These are phyloP conservation scores for Claviceps lovelessii DNA, from an alignment of 2,329 filamentous ascomycete species.

Conservation along the genomic window DNA sequence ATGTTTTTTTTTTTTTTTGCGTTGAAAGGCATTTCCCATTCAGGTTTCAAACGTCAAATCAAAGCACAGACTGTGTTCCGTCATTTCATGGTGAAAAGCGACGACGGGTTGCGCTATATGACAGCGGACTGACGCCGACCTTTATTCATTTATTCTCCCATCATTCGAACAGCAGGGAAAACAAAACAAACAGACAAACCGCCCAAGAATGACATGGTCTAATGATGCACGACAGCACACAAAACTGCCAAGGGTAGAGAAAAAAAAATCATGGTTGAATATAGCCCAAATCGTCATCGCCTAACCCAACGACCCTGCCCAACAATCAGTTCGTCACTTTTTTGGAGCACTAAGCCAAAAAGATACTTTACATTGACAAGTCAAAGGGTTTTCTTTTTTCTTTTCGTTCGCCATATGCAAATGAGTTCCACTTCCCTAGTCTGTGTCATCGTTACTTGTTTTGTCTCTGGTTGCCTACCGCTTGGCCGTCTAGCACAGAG, in stretches of 20 bases:
- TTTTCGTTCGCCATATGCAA: background rate
- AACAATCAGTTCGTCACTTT: conserved; percentile 7
- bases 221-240: background rate
- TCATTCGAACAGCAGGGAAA: background rate
- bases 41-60: too few species aligned
- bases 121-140: background rate
- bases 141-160: background rate
- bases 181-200: background rate
- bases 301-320: conserved; percentile 12
- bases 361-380: background rate
- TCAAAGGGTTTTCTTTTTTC: background rate
- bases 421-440: background rate
- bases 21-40: too few species aligned
- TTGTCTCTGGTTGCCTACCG: background rate
- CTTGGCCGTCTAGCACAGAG: background rate
- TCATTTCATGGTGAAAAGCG: background rate
- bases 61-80: too few species aligned
- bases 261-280: conserved; percentile 5
- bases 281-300: conserved; percentile 16
- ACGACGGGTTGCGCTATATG: background rate
- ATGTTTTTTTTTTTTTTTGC: too few species aligned
- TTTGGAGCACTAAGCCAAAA: background rate
- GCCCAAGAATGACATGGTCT: background rate
- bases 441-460: background rate
- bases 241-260: background rate